phyloP scores from a whole-genome alignment of 1,284 basidiomycete genomes.

The Tilletiaria anomala region DNA sequence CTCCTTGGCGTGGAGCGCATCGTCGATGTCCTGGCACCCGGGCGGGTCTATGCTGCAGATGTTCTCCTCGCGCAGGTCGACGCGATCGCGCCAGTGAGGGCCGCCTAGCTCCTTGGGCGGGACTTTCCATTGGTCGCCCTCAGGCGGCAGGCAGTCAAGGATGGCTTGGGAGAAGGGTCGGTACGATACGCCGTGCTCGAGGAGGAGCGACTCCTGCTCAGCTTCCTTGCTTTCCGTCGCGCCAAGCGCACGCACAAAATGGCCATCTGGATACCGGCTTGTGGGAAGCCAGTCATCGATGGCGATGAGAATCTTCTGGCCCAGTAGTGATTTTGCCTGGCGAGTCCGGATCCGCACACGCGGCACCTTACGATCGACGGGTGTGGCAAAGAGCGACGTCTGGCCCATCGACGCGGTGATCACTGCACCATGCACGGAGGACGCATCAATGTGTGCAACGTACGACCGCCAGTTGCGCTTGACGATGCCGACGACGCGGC shows the following conservation, averaged over 20 bases:
- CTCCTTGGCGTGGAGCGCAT: slow-evolving; percentile 81
- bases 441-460: slow-evolving; percentile 86
- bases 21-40: slow-evolving; percentile 98
- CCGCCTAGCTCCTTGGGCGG: slow-evolving; percentile 66
- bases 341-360: slow-evolving; percentile 87
- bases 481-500: slow-evolving; percentile 75
- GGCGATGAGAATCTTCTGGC: slow-evolving; percentile 89
- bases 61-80: slow-evolving; percentile 65
- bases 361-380: slow-evolving; percentile 77
- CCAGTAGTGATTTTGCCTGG: slow-evolving; percentile 72
- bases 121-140: slow-evolving; percentile 76
- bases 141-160: slow-evolving; percentile 70
- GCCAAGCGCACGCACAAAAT: slow-evolving; percentile 86
- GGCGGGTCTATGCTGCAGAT: slow-evolving; percentile 95
- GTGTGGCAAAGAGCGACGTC: slow-evolving; percentile 88
- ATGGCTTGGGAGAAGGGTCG: slow-evolving; percentile 90
- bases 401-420: slow-evolving; percentile 61
- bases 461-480: slow-evolving; percentile 87
- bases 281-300: slow-evolving; percentile 80
- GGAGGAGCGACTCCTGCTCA: slow-evolving; percentile 80
- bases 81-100: slow-evolving; percentile 65
- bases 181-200: slow-evolving; percentile 95
- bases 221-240: slow-evolving; percentile 86
- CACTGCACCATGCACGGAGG: slow-evolving; percentile 60
- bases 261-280: slow-evolving; percentile 88